These are phyloP conservation scores for Xanthoconium stramineum DNA, from an alignment of 768 basidiomycete species.

Conservation along the genomic window DNA sequence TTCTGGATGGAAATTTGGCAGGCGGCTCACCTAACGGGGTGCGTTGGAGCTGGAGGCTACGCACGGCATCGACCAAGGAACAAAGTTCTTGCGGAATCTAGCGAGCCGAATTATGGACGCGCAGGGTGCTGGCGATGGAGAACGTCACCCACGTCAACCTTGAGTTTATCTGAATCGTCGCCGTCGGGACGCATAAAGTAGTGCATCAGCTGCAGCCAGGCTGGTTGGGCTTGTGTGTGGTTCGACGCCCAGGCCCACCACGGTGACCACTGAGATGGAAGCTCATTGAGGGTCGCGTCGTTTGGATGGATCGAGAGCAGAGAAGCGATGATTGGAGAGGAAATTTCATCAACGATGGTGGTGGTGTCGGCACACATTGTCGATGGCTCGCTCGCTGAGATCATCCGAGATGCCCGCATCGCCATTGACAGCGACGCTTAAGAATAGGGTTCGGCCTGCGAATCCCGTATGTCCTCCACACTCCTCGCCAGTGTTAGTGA, in stretches of 20 bases:
- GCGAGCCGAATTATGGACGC: not conserved
- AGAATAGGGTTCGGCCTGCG: not conserved
- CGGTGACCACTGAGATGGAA: slow-evolving; percentile 25
- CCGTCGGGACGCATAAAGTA: slow-evolving; percentile 18
- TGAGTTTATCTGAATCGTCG: not conserved
- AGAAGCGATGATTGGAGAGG: slow-evolving; percentile 25
- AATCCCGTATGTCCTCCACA: slow-evolving; percentile 2
- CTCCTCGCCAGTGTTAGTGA: not conserved
- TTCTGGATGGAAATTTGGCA: not conserved
- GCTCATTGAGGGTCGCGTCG: slow-evolving; percentile 30
- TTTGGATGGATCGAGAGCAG: slow-evolving; percentile 50
- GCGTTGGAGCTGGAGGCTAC: slow-evolving; percentile 28
- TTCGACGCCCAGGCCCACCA: slow-evolving; percentile 39
- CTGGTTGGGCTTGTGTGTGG: slow-evolving; percentile 9
- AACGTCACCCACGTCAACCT: slow-evolving; percentile 15
- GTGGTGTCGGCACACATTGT: slow-evolving; percentile 1
- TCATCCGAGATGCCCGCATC: not conserved
- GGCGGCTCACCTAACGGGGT: slow-evolving; percentile 13
- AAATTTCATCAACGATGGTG: slow-evolving; percentile 16
- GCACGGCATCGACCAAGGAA: slow-evolving; percentile 21
- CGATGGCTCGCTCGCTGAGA: not conserved
- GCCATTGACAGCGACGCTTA: not conserved
- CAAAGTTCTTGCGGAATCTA: slow-evolving; percentile 25
- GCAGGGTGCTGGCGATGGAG: not conserved
- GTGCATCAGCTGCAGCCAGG: slow-evolving; percentile 25